phyloP scores from a whole-genome alignment of 345 rosid species.

The Raphanus sativus region DNA sequence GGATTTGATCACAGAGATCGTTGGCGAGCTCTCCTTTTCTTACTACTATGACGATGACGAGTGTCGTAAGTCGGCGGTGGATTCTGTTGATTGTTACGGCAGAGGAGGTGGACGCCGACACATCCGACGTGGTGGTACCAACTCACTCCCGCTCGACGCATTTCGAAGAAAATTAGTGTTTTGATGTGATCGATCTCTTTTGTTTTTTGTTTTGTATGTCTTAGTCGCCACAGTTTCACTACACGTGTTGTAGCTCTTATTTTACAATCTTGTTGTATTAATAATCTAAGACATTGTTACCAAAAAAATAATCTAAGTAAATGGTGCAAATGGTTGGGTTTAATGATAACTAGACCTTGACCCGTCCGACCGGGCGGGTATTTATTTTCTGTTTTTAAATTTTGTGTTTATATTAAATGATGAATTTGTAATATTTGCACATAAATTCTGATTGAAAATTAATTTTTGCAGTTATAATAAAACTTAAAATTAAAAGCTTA shows the following conservation, averaged over 20 bases:
- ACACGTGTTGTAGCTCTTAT: not conserved
- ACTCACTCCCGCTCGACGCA: slow-evolving; percentile 57
- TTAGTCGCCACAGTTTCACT: slow-evolving; percentile 8
- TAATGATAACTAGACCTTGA: no score
- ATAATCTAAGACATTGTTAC: not conserved
- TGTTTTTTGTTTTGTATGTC: not conserved
- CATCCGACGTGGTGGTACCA: slow-evolving; percentile 25
- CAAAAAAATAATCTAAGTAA: no score
- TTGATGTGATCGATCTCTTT: slow-evolving; percentile 25
- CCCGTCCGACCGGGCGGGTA: no score
- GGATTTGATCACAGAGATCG: slow-evolving; percentile 67
- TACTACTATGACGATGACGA: not conserved
- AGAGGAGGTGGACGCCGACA: slow-evolving; percentile 7
- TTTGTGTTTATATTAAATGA: no score
- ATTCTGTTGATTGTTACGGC: not conserved
- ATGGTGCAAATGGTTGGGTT: not conserved
- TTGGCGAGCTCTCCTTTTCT: slow-evolving; percentile 41
- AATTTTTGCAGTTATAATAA: no score
- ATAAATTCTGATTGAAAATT: no score
- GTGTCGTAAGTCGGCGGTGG: not conserved
- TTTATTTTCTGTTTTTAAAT: no score
- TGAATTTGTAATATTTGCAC: no score
- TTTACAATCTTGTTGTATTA: not conserved
- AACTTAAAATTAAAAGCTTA: no score
- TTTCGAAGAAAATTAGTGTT: slow-evolving; percentile 59